Percentiles rank a stretch among this genome's conserved stretches.
These are phyloP conservation scores for Corylus americana DNA, from an alignment of 306 rosid species.

Conservation along the genomic window DNA sequence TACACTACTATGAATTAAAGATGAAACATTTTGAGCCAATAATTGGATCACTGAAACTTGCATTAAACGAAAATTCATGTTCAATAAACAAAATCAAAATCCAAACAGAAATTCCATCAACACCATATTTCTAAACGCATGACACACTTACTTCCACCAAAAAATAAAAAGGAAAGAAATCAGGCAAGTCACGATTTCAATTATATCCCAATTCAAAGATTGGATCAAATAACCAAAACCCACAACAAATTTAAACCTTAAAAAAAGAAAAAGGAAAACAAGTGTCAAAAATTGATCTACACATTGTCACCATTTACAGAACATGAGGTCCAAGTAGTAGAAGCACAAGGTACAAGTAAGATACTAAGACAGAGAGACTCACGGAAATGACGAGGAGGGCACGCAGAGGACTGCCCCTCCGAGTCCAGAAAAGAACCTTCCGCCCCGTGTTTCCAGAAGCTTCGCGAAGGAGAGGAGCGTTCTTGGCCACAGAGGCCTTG, in stretches of 20 bases:
- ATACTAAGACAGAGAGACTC: conserved; percentile 25
- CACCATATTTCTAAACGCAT: background rate
- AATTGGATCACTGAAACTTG: background rate
- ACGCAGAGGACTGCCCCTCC: conserved; percentile 74
- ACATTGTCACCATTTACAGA: background rate
- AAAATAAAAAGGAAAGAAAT: too few relatives aligned
- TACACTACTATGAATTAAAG: background rate
- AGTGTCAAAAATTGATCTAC: background rate
- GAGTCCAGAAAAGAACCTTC: conserved; percentile 67
- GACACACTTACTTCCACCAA: background rate
- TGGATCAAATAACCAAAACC: too few relatives aligned
- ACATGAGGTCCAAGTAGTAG: background rate
- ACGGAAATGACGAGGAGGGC: conserved; percentile 83
- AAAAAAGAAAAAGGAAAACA: too few relatives aligned
- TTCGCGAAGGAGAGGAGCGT: conserved; percentile 61
- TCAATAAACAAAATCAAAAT: background rate
- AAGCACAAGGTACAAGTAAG: background rate
- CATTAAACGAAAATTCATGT: background rate
- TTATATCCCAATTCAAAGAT: too few relatives aligned
- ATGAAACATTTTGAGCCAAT: background rate
- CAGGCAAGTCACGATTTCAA: background rate
- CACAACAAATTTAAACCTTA: too few relatives aligned
- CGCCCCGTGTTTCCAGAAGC: conserved; percentile 62
- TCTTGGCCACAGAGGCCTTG: conserved; percentile 53
- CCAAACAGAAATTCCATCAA: background rate